Base-by-base conservation (phyloP, 495 filamentous ascomycete species). In the Trichoderma erinaceum region DNA sequence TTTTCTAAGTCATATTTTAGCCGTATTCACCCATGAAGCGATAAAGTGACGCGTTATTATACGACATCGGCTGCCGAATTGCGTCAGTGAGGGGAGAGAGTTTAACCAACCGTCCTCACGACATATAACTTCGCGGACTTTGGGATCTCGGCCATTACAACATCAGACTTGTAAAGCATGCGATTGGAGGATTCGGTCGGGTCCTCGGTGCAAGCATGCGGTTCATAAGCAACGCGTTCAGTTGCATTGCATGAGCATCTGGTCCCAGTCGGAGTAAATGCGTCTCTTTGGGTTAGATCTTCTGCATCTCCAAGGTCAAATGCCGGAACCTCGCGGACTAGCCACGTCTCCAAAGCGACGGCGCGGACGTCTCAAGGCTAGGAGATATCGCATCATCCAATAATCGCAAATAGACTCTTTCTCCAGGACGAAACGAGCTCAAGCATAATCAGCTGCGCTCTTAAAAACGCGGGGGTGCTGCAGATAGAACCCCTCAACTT, bases 341-440 rank as follows among this genome's bases (percentile, higher is more conserved):
- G n/a, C n/a, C n/a, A 56, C 5, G n/a, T 56, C 50, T 56, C 50
- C n/a, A 56, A 56, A 25, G 50, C 50, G 50, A 56, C 50, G 50
- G 50, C n/a, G 50, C 50, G 50, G 43, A 46, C 18, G 43, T 46
- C 43, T 46, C 43, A 16, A 18, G 18, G 18, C 43, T 56, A n/a
- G 50, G 50, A n/a, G n/a, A 56, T 56, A 56, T 56, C 50, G 50
- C 50, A 56, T 25, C 50, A 56, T 56, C 18, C 50, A n/a, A 56
- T 25, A n/a, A n/a, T n/a, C 21, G n/a, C 50, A 56, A 56, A 56
- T 11, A 23, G 21, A 56, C 18, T 23, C 4, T 11, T 56, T 56
- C n/a, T 16, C 12, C 43, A 18, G 35, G 35, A 38, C 43, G 18
- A 18, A 12, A 18, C 43, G 43, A 16, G 21, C 25, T 56, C 50